Percentiles rank a stretch among this genome's conserved stretches.
Evolutionary conservation across 805 yeast genomes (phyloP).

Genomic region (Metschnikowia similis): DNA sequence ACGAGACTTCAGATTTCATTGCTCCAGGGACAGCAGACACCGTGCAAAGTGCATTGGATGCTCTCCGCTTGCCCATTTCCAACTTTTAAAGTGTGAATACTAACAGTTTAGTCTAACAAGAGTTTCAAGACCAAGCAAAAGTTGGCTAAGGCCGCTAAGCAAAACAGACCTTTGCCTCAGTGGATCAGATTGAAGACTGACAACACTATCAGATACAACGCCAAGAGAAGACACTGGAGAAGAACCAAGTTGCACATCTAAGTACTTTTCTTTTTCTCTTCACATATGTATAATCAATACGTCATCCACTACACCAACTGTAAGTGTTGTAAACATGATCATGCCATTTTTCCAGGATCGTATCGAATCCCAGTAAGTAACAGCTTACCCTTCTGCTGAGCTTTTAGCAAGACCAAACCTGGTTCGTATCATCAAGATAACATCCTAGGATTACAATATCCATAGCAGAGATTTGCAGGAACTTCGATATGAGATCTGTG

Average conservation of each 20-base stretch:
- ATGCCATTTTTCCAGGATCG: too few species aligned
- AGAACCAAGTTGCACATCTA: constrained; percentile 98
- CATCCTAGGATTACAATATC: too few species aligned
- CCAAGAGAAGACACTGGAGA: constrained; percentile 99
- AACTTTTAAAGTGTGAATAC: constrained; percentile 15
- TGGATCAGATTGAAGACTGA: constrained; percentile 98
- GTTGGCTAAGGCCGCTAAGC: constrained; percentile 98
- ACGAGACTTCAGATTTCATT: too few species aligned
- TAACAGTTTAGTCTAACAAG: constrained; percentile 72
- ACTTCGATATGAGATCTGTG: too few species aligned
- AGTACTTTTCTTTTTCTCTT: constrained; percentile 22
- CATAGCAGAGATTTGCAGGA: neutral
- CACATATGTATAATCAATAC: constrained; percentile 18
- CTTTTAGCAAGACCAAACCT: too few species aligned
- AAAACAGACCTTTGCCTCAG: constrained; percentile 99
- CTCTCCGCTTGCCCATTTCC: neutral
- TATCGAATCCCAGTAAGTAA: too few species aligned
- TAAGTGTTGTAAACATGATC: neutral
- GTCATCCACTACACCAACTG: constrained; percentile 3
- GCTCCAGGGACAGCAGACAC: too few species aligned
- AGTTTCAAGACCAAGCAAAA: constrained; percentile 96
- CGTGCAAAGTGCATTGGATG: neutral
- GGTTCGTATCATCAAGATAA: too few species aligned
- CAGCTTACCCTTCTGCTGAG: too few species aligned
- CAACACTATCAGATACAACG: constrained; percentile 97